A percentile compares a stretch with the other conserved stretches of the same genome.
Evolutionary conservation across 2,329 filamentous ascomycete genomes (phyloP).

Genomic region (Stylonectria norvegica): DNA sequence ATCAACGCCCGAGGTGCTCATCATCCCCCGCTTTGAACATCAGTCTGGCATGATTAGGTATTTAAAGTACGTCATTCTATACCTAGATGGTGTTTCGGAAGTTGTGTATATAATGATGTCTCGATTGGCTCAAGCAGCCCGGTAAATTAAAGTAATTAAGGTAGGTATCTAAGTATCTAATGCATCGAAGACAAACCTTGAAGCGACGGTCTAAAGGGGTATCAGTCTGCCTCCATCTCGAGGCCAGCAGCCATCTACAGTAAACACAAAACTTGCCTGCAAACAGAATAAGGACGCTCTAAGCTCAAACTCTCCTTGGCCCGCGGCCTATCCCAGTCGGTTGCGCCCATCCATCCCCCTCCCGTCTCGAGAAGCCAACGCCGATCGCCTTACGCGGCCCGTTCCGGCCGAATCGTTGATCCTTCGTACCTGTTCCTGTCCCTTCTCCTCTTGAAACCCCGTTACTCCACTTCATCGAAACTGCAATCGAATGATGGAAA

Average conservation of each 20-base stretch:
- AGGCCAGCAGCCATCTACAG: slow-evolving; percentile 7
- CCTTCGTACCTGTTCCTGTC: slow-evolving; percentile 4
- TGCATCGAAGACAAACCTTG: slow-evolving; percentile 1
- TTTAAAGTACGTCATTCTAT: too few species aligned
- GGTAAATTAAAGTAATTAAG: too few species aligned
- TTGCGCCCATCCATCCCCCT: slow-evolving; percentile 8
- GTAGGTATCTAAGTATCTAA: slow-evolving; percentile 15
- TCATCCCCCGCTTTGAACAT: neutral
- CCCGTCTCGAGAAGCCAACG: neutral
- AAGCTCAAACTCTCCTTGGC: slow-evolving; percentile 4
- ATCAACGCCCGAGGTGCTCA: slow-evolving; percentile 1
- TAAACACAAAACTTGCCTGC: too few species aligned
- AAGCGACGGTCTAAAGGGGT: slow-evolving; percentile 22
- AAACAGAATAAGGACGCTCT: slow-evolving; percentile 4
- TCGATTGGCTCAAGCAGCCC: too few species aligned
- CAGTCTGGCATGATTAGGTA: too few species aligned
- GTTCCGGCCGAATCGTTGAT: slow-evolving; percentile 20
- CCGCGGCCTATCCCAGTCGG: slow-evolving; percentile 3
- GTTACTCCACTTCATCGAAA: slow-evolving; percentile 41
- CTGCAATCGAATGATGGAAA: slow-evolving; percentile 63
- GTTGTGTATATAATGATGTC: too few species aligned
- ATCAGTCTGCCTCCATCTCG: slow-evolving; percentile 14
- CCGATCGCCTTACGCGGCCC: slow-evolving; percentile 18
- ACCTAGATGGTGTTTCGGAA: too few species aligned
- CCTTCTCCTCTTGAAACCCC: slow-evolving; percentile 2